A percentile compares a stretch with the other conserved stretches of the same genome.
Evolutionary conservation across 2,329 filamentous ascomycete genomes (phyloP).

Genomic region (Fusarium nisikadoi): DNA sequence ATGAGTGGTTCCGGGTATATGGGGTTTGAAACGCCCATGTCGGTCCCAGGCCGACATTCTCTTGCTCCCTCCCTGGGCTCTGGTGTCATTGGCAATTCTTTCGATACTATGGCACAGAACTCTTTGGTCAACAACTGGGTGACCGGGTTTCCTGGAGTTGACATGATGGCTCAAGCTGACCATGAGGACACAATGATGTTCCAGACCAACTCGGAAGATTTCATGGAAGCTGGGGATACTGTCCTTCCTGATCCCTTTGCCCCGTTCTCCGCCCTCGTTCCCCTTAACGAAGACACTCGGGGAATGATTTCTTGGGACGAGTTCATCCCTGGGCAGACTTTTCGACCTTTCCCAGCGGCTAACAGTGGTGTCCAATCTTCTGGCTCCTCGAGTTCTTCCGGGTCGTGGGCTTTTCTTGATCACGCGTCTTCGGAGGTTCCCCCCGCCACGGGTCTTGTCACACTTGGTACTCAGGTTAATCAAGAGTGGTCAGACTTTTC

Average conservation of each 20-base stretch:
- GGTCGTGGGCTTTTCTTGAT: too few relatives aligned
- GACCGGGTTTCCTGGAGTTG: background rate
- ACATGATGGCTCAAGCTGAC: background rate
- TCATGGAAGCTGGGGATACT: background rate
- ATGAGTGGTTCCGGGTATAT: background rate
- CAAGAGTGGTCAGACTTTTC: too few relatives aligned
- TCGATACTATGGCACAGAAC: background rate
- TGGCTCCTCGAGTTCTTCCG: background rate
- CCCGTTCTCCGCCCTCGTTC: rapidly evolving
- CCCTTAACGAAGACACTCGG: rapidly evolving
- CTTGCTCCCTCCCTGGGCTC: background rate
- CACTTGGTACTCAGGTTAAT: background rate
- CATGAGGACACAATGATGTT: too few relatives aligned
- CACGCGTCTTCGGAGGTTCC: background rate
- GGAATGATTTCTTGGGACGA: rapidly evolving
- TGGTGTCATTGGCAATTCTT: background rate
- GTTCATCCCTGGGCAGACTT: background rate
- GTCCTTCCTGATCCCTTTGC: background rate
- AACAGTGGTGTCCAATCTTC: background rate
- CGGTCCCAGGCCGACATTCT: background rate
- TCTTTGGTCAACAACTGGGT: rapidly evolving
- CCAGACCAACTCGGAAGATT: background rate
- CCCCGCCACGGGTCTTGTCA: too few relatives aligned
- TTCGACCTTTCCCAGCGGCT: background rate
- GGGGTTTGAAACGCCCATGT: background rate